A percentile compares a stretch with the other conserved stretches of the same genome.
Conservation (phyloP, 1,284 basidiomycete species). For the Ganoderma lingzhi region DNA sequence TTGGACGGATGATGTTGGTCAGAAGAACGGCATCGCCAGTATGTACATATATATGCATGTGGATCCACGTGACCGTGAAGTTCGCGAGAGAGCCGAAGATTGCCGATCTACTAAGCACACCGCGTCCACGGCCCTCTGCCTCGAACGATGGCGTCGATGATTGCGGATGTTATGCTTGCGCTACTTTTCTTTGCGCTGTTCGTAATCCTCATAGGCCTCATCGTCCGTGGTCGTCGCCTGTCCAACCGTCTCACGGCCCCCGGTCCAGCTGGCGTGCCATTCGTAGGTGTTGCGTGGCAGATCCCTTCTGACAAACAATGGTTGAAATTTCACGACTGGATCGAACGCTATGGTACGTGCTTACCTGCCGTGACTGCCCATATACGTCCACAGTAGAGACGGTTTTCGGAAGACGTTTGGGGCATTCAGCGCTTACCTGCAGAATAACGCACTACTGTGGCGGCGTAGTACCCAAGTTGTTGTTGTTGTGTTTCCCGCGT, state of each 20-base stretch:
- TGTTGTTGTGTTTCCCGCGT: neutral
- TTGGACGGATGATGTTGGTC: too few species aligned
- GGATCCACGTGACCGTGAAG: too few species aligned
- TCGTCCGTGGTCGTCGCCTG: neutral
- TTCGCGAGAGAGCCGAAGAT: too few species aligned
- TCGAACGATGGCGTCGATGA: neutral
- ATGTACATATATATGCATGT: too few species aligned
- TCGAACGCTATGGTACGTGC: slow-evolving; percentile 39
- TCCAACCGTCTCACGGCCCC: slow-evolving; percentile 28
- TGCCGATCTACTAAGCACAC: too few species aligned
- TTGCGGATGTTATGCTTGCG: neutral
- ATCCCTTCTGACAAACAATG: slow-evolving; percentile 43
- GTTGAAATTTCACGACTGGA: slow-evolving; percentile 45
- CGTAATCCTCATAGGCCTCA: neutral
- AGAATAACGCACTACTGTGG: too few species aligned
- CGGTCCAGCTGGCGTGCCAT: slow-evolving; percentile 38
- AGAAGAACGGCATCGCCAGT: too few species aligned
- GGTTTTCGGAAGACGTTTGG: neutral
- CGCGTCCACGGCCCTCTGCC: neutral
- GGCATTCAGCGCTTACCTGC: neutral
- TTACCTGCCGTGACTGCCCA: neutral
- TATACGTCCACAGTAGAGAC: neutral
- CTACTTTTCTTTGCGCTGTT: slow-evolving; percentile 9
- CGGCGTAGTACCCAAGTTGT: too few species aligned
- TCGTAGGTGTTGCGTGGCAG: slow-evolving; percentile 42